phyloP scores from a whole-genome alignment of 345 rosid genomes.

The Eucalyptus cloeziana region DNA sequence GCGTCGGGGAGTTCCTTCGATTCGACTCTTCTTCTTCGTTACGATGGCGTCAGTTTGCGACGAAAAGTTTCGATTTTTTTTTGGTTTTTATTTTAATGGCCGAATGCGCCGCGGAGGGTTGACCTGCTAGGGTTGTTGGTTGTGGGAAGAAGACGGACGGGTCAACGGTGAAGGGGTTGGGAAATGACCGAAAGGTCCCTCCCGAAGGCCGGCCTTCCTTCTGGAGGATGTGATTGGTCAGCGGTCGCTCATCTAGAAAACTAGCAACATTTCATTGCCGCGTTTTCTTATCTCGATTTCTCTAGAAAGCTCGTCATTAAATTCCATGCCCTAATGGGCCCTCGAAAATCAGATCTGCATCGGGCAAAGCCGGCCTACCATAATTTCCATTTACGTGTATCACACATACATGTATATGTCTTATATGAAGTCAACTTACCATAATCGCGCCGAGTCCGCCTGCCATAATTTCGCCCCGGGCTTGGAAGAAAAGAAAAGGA shows the following conservation, averaged over 20 bases:
- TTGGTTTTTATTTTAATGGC: not conserved
- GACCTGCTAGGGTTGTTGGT: not conserved
- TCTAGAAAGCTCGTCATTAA: not conserved
- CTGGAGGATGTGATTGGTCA: not conserved
- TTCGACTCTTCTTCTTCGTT: not conserved
- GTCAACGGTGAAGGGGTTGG: not conserved
- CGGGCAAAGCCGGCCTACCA: not conserved
- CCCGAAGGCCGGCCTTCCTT: not conserved
- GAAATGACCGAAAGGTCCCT: not conserved
- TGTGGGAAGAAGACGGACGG: too few relatives aligned
- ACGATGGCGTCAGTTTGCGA: not conserved
- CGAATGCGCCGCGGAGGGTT: not conserved
- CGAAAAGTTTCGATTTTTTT: not conserved
- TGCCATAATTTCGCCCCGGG: fast-evolving
- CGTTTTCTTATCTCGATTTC: not conserved
- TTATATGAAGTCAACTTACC: too few relatives aligned
- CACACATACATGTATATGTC: too few relatives aligned
- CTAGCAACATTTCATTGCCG: not conserved
- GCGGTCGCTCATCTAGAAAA: not conserved
- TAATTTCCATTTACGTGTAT: not conserved
- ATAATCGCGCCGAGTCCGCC: fast-evolving
- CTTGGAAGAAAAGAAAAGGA: too few relatives aligned
- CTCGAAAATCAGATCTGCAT: not conserved
- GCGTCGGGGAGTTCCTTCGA: not conserved
- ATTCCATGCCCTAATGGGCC: not conserved